Evolutionary conservation across 768 basidiomycete genomes (phyloP), one percentile per base, ranked within the genome.

Genomic region (Lactarius akahatsu): DNA sequence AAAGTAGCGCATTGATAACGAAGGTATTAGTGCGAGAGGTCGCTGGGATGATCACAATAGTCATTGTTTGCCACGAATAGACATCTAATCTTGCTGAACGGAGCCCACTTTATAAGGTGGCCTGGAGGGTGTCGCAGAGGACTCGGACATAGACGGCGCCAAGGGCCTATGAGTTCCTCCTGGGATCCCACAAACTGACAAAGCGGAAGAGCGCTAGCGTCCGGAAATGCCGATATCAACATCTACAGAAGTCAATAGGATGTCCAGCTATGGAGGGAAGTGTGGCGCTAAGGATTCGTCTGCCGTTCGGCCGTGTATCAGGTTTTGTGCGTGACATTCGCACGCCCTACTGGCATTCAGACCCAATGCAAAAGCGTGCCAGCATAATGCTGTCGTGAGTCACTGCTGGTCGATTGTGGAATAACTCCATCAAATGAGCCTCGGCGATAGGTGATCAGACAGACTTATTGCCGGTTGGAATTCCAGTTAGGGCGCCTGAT

Each of bases 21-120:
- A 40, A 62, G 41, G 28, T 56, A 47, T 69, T 69, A 32, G 69
- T 70, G 52, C 69, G 69, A 28, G 69, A 68, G 15, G 63, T 64
- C 13, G 63, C 69, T 43, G 69, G 69, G 50, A 64, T 56, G 26
- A 70, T 68, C 28, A 70, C 67, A 50, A 68, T 70, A 7, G 67
- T 61, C 69, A 68, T 70, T 57, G 57, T 23, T 59, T 34, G n/a
- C 43, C 43, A 40, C 43, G 65, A 43, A 32, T 32, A 43, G 54
- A 38, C 45, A 23, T 26, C 40, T 15, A 59, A 50, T 63, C 32
- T 32, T 40, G 23, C 32, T 55, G 26, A 45, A 57, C 38, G 61
- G 61, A 15, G 28, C 52, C 9, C 45, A 60, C 20, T 67, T 67
- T 67, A 66, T 67, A 67, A 38, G 59, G 57, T 58, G 62, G 58